A percentile compares a stretch with the other conserved stretches of the same genome.
phyloP scores from a whole-genome alignment of 805 yeast genomes.

The Brettanomyces nanus region DNA sequence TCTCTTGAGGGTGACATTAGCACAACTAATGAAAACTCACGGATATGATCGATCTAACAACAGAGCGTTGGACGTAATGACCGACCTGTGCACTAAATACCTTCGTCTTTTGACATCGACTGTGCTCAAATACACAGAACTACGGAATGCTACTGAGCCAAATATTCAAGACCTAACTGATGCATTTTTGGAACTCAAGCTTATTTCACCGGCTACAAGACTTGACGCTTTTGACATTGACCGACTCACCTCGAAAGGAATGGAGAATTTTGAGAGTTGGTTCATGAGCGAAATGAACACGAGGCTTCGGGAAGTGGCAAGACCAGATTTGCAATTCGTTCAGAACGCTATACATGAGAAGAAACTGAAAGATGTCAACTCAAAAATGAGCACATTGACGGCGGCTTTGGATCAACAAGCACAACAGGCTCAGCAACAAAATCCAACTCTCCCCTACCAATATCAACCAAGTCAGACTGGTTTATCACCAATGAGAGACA shows the following conservation, averaged over 20 bases:
- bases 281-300: conserved; percentile 37
- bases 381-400: conserved; percentile 25
- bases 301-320: conserved; percentile 31
- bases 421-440: conserved; percentile 19
- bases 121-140: conserved; percentile 40
- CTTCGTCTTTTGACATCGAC: conserved; percentile 45
- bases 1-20: conserved; percentile 24
- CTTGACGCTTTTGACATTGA: conserved; percentile 49
- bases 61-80: conserved; percentile 60
- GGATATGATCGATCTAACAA: conserved; percentile 82
- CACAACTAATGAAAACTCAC: conserved; percentile 60
- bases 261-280: conserved; percentile 50
- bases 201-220: conserved; percentile 49
- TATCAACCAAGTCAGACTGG: background rate
- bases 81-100: conserved; percentile 67
- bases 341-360: conserved; percentile 14
- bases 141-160: conserved; percentile 30
- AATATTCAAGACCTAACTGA: conserved; percentile 59
- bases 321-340: conserved; percentile 23
- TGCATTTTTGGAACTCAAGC: conserved; percentile 56
- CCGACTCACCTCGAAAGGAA: conserved; percentile 37
- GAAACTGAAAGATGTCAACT: conserved; percentile 17
- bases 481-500: background rate
- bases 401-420: conserved; percentile 24
- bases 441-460: conserved; percentile 14